Evolutionary conservation across 371 early-diverging fungal genomes (phyloP).

Genomic region (Coemansia sp.): DNA sequence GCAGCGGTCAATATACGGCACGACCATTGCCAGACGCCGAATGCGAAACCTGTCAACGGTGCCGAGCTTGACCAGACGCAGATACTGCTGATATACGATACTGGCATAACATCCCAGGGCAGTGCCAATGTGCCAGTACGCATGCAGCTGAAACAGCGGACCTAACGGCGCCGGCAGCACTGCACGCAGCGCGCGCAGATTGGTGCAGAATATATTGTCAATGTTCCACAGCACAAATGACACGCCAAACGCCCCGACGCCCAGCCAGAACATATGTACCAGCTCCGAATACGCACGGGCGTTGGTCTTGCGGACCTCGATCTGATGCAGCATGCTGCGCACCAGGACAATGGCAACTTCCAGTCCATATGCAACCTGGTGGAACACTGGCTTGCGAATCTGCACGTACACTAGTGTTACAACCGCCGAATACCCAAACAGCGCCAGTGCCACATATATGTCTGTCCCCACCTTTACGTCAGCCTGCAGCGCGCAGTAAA

Average conservation of each 20-base stretch:
- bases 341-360: constrained; percentile 57
- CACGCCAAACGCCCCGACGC: constrained; percentile 56
- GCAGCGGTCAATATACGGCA: constrained; percentile 46
- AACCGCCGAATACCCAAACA: constrained; percentile 11
- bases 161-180: constrained; percentile 59
- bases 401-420: constrained; percentile 49
- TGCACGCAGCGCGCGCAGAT: constrained; percentile 57
- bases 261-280: constrained; percentile 44
- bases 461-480: constrained; percentile 56
- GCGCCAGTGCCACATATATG: constrained; percentile 46
- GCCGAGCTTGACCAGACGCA: constrained; percentile 54
- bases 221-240: constrained; percentile 78
- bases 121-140: constrained; percentile 80
- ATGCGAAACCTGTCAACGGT: constrained; percentile 35
- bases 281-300: constrained; percentile 44
- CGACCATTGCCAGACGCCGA: constrained; percentile 14
- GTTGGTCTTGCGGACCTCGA: constrained; percentile 51
- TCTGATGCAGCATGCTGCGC: constrained; percentile 54
- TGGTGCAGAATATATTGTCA: constrained; percentile 70
- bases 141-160: constrained; percentile 72
- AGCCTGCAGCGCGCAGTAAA: constrained; percentile 15
- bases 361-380: constrained; percentile 45
- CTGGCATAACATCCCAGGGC: constrained; percentile 61
- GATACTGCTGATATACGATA: constrained; percentile 57
- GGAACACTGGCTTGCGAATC: constrained; percentile 42